A percentile compares a stretch with the other conserved stretches of the same genome.
Conservation (phyloP, 345 rosid genomes). For the Physaria fendleri region DNA sequence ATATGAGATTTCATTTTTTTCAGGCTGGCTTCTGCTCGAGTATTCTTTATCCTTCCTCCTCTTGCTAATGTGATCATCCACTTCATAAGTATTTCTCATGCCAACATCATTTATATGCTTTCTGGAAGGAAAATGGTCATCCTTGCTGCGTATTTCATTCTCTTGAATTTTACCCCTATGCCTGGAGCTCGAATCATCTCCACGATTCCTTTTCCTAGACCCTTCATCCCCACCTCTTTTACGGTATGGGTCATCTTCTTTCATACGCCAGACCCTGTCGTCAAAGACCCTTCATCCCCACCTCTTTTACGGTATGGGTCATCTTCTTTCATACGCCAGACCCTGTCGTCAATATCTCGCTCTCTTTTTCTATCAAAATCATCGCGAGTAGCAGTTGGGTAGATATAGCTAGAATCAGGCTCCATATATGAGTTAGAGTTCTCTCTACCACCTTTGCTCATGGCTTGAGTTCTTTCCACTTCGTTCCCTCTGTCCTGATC, state of each 20-base stretch:
- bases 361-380: conserved; percentile 65
- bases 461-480: conserved; percentile 45
- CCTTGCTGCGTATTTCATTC: conserved; percentile 58
- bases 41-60: conserved; percentile 76
- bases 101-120: conserved; percentile 70
- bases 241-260: conserved; percentile 51
- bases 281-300: conserved; percentile 58
- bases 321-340: no score
- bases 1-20: conserved; percentile 55
- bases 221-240: conserved; percentile 66
- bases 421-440: conserved; percentile 52
- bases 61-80: conserved; percentile 63
- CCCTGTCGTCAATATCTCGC: no score
- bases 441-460: conserved; percentile 48
- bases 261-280: no score
- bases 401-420: conserved; percentile 40
- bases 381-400: conserved; percentile 45
- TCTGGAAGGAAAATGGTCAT: conserved; percentile 51
- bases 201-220: conserved; percentile 60
- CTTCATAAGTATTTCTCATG: conserved; percentile 51
- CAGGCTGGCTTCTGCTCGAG: conserved; percentile 47
- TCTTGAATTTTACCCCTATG: conserved; percentile 65
- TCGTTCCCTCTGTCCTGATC: conserved; percentile 62
- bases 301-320: conserved; percentile 47
- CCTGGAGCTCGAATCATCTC: conserved; percentile 63